phyloP scores from a whole-genome alignment of 257 asterid species.

The Fraxinus americana region DNA sequence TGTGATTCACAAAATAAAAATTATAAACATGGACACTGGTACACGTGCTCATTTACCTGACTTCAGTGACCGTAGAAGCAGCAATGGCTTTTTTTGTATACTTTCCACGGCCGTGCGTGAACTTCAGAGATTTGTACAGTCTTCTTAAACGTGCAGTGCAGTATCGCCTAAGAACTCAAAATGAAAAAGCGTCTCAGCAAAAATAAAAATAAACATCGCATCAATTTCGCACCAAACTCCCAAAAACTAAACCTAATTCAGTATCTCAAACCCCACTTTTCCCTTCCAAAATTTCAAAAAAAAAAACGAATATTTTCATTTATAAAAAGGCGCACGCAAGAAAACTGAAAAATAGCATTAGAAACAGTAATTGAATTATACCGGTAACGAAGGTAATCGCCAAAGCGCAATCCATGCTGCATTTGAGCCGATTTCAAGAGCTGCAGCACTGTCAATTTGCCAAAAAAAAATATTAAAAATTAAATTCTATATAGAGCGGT shows the following conservation, averaged over 20 bases:
- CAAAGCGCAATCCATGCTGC: constrained; percentile 98
- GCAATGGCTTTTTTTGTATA: constrained; percentile 71
- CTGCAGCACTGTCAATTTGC: constrained; percentile 69
- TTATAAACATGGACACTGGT: background rate
- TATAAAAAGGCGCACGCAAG: background rate
- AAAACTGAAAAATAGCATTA: background rate
- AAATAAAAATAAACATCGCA: background rate
- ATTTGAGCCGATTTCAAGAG: constrained; percentile 91
- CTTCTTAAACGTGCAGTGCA: constrained; percentile 91
- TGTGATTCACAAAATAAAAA: background rate
- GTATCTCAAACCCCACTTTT: background rate
- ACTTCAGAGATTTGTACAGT: constrained; percentile 88
- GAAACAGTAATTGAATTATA: constrained; percentile 23
- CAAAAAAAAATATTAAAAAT: constrained; percentile 8
- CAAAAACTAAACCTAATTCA: background rate
- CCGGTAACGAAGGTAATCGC: constrained; percentile 95
- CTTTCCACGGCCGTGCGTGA: constrained; percentile 95
- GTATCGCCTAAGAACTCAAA: constrained; percentile 67
- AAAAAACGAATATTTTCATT: background rate
- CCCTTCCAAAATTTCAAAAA: background rate
- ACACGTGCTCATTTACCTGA: constrained; percentile 53
- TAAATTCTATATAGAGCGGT: background rate
- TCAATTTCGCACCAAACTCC: background rate
- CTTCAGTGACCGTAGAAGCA: constrained; percentile 75
- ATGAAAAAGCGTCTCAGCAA: constrained; percentile 9